These are phyloP conservation scores for Xylaria sp. DNA, from an alignment of 2,329 filamentous ascomycete species.

Conservation along the genomic window DNA sequence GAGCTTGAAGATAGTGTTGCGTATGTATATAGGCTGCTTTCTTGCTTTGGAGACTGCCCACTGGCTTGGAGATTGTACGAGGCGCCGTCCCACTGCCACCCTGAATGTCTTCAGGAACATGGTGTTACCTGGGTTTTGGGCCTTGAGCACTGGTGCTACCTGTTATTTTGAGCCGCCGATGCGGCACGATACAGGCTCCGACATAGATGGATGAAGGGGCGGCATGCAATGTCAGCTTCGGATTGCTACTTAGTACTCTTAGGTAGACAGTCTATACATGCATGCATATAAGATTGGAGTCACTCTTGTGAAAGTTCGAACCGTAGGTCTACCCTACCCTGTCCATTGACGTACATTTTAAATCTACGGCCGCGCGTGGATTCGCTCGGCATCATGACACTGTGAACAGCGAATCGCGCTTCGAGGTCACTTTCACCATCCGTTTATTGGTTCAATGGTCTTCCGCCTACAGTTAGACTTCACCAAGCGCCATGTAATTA, in stretches of 20 bases:
- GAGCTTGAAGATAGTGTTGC: not conserved
- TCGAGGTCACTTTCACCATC: not conserved
- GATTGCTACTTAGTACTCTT: slow-evolving; percentile 19
- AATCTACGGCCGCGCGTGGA: not conserved
- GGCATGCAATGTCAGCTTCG: slow-evolving; percentile 12
- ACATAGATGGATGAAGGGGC: not conserved
- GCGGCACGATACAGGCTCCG: not conserved
- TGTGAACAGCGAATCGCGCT: not conserved
- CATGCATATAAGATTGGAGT: not conserved
- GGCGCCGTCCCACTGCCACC: not conserved
- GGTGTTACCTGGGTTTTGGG: not conserved
- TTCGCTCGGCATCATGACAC: slow-evolving; percentile 1
- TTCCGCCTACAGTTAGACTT: slow-evolving; percentile 7
- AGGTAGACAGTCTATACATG: not conserved
- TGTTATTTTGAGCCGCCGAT: not conserved
- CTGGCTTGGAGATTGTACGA: not conserved
- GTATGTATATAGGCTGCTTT: not conserved
- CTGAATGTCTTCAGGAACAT: slow-evolving; percentile 19
- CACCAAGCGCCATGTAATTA: not conserved
- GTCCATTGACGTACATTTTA: not conserved
- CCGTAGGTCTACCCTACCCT: not conserved
- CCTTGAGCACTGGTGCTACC: not conserved
- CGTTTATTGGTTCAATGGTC: slow-evolving; percentile 15
- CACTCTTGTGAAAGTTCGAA: not conserved
- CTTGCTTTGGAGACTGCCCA: slow-evolving; percentile 1